A percentile compares a stretch with the other conserved stretches of the same genome.
Evolutionary conservation across 1,284 basidiomycete genomes (phyloP).

Genomic region (Thelephora terrestris): DNA sequence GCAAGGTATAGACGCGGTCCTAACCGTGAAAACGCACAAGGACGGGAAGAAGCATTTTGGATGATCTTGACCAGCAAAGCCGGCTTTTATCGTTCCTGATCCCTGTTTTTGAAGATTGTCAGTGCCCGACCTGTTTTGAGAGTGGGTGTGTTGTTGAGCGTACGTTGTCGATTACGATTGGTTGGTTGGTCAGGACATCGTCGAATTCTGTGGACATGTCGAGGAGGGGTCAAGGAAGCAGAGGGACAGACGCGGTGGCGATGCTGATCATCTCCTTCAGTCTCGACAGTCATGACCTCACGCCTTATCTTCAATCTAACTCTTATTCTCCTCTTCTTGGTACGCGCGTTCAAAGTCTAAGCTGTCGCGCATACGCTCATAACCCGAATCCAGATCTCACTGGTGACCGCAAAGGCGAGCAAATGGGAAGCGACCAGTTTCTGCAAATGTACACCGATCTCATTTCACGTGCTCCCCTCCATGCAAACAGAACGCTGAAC

Average conservation of each 20-base stretch:
- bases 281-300: constrained; percentile 1
- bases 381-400: no score
- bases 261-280: not conserved
- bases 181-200: constrained; percentile 87
- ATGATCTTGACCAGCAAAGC: constrained; percentile 95
- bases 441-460: constrained; percentile 60
- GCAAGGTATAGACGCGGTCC: constrained; percentile 12
- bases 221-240: not conserved
- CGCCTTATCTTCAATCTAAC: constrained; percentile 7
- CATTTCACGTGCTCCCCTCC: constrained; percentile 2
- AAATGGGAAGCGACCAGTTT: constrained; percentile 80
- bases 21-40: constrained; percentile 65
- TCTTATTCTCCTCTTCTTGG: constrained; percentile 6
- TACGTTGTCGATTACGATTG: constrained; percentile 95
- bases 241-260: not conserved
- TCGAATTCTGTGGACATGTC: constrained; percentile 77
- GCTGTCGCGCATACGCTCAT: no score
- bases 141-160: constrained; percentile 18
- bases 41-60: constrained; percentile 98
- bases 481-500: not conserved
- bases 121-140: not conserved
- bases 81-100: constrained; percentile 94
- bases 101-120: constrained; percentile 45
- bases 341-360: constrained; percentile 1
- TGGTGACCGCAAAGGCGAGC: constrained; percentile 1